Evolutionary conservation across 2,329 filamentous ascomycete genomes (phyloP), one percentile per base, ranked within the genome.

Genomic region (Talaromyces sp.): DNA sequence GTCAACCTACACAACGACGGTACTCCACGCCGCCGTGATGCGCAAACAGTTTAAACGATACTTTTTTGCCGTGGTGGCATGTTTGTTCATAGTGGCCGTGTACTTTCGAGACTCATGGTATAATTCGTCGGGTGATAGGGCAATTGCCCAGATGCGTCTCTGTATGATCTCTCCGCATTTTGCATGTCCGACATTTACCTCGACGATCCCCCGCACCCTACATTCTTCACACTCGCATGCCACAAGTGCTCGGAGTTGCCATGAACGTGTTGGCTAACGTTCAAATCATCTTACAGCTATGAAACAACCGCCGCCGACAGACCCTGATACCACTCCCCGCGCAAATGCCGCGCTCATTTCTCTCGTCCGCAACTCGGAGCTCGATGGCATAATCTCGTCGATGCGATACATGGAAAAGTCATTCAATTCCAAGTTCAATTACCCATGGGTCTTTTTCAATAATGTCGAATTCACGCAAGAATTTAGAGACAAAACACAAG

Each of bases 401-500:
- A 99, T 99, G 91, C 79, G 79, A 61, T 93, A 99, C 73, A 83
- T 99, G 65, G 95, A 99, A 79, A 82, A 89, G 67, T 98, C 93
- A 0, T 99, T 93, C 92, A 99, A 99, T 72, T 82, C 86, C 81
- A 99, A 98, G 74, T 99, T 97, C 85, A 98, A 98, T 81, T 99
- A 99, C 74, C 95, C 95, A 0, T 99, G 95, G 92, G 97, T 92
- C 8, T 99, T 99, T 76, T 96, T 99, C 84, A 99, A 99, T 78
- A 93, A 99, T 72, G 88, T 90, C 59, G 91, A 91, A n/a, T 99
- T 99, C 72, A 88, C 89, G 5, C 90, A 93, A n/a, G 93, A 98
- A 71, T 99, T 99, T 81, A 98, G 95, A 79, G 81, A 81, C 70
- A 86, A 84, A 76, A 98, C 93, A 0, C 82, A 84, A 66, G 91